Conservation (phyloP, 176 grass and related monocot species). For the Juncus effusus region DNA sequence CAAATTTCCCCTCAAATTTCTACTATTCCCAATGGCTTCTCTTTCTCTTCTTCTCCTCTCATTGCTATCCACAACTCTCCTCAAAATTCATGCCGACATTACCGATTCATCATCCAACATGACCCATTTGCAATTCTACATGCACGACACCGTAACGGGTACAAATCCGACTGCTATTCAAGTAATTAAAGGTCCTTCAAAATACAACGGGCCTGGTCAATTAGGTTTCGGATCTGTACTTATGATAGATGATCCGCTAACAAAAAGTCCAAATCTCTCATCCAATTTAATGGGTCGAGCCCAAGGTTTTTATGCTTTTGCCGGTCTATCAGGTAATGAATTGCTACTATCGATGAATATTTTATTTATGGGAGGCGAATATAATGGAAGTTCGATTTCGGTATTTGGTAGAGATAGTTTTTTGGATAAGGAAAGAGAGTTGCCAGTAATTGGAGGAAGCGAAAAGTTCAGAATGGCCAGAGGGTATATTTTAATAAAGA, state of each 20-base stretch:
- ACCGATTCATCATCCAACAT: not conserved
- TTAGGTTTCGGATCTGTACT: conserved; percentile 40
- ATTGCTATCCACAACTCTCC: not conserved
- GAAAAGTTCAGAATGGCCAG: conserved; percentile 19
- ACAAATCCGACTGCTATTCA: conserved; percentile 19
- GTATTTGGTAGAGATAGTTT: conserved; percentile 35
- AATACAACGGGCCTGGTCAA: not conserved
- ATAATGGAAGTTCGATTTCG: conserved; percentile 38
- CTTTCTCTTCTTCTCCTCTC: conserved; percentile 5
- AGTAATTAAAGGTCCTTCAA: conserved; percentile 17
- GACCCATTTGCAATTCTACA: conserved; percentile 51
- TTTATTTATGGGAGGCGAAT: conserved; percentile 21
- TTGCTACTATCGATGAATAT: conserved; percentile 37
- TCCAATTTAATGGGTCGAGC: conserved; percentile 34
- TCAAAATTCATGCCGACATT: not conserved
- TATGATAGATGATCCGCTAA: conserved; percentile 45
- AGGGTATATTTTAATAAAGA: conserved; percentile 32
- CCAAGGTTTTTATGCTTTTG: conserved; percentile 42
- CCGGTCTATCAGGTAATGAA: not conserved
- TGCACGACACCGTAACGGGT: conserved; percentile 43
- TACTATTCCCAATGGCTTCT: not conserved
- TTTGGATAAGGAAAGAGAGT: conserved; percentile 33
- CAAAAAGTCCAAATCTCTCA: conserved; percentile 2
- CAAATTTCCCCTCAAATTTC: no score
- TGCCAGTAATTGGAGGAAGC: conserved; percentile 36